These are phyloP conservation scores for Vanrija sp. DNA, from an alignment of 1,284 basidiomycete genomes.

Conservation along the genomic window DNA sequence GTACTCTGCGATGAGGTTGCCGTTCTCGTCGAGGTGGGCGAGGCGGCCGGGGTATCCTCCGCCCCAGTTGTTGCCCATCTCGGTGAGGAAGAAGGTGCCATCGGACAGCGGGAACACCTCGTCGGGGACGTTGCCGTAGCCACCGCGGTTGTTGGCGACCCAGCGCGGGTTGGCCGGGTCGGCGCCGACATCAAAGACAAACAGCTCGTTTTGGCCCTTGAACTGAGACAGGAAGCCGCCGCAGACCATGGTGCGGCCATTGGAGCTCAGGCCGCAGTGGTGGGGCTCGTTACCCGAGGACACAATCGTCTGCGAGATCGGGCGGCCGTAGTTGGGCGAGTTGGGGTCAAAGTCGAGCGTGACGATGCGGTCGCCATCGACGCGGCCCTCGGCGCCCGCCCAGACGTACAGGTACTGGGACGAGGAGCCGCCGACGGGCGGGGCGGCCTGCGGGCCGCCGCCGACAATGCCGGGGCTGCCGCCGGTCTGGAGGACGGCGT, in stretches of 20 bases:
- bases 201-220: conserved; percentile 9
- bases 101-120: conserved; percentile 13
- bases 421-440: too few species aligned
- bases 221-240: conserved; percentile 16
- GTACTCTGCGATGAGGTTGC: conserved; percentile 10
- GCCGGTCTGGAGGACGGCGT: too few species aligned
- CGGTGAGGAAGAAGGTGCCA: conserved; percentile 11
- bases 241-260: conserved; percentile 7
- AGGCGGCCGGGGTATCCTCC: conserved; percentile 10
- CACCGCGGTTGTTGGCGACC: neutral
- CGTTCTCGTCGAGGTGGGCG: conserved; percentile 6
- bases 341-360: conserved; percentile 14
- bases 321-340: conserved; percentile 9
- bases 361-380: conserved; percentile 9
- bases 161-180: conserved; percentile 7
- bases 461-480: too few species aligned
- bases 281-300: conserved; percentile 13
- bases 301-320: conserved; percentile 6
- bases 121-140: conserved; percentile 9
- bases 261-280: conserved; percentile 11
- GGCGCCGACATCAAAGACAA: conserved; percentile 10
- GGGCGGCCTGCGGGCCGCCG: too few species aligned
- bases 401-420: conserved; percentile 17
- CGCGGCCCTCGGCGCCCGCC: conserved; percentile 10
- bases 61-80: conserved; percentile 9